These are phyloP conservation scores for Xerocomus spinulosus DNA, from an alignment of 768 basidiomycete species.

Conservation along the genomic window DNA sequence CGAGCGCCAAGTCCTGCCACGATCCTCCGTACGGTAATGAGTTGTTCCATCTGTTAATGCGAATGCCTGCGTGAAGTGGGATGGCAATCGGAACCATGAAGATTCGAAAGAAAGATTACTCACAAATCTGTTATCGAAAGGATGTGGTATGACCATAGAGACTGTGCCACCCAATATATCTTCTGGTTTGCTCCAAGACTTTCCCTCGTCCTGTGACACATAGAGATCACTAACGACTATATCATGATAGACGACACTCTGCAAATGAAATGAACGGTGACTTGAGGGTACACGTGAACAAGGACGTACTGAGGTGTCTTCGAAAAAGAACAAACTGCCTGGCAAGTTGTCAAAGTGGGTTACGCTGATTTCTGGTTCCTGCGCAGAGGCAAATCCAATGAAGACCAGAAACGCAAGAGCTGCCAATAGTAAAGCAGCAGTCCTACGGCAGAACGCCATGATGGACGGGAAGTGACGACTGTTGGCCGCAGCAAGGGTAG, in stretches of 20 bases:
- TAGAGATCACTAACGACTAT: conserved; percentile 59
- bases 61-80: conserved; percentile 60
- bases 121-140: conserved; percentile 75
- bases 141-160: conserved; percentile 78
- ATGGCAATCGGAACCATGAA: background rate
- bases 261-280: conserved; percentile 1
- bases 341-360: conserved; percentile 69
- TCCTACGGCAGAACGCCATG: conserved; percentile 29
- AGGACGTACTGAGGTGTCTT: conserved; percentile 77
- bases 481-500: conserved; percentile 9
- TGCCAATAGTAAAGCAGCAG: conserved; percentile 25
- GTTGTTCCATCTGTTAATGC: conserved; percentile 66
- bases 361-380: conserved; percentile 46
- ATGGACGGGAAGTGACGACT: conserved; percentile 11
- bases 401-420: conserved; percentile 20
- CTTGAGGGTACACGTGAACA: background rate
- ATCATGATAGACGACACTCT: conserved; percentile 84
- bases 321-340: conserved; percentile 81
- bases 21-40: conserved; percentile 87
- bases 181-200: conserved; percentile 49
- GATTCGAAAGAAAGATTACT: conserved; percentile 18
- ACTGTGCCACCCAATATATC: conserved; percentile 56
- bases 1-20: conserved; percentile 80
- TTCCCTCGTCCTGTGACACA: conserved; percentile 87
- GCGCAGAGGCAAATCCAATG: conserved; percentile 29